A percentile compares a stretch with the other conserved stretches of the same genome.
Evolutionary conservation across 2,329 filamentous ascomycete genomes (phyloP).

Genomic region (Zasmidium angulare): DNA sequence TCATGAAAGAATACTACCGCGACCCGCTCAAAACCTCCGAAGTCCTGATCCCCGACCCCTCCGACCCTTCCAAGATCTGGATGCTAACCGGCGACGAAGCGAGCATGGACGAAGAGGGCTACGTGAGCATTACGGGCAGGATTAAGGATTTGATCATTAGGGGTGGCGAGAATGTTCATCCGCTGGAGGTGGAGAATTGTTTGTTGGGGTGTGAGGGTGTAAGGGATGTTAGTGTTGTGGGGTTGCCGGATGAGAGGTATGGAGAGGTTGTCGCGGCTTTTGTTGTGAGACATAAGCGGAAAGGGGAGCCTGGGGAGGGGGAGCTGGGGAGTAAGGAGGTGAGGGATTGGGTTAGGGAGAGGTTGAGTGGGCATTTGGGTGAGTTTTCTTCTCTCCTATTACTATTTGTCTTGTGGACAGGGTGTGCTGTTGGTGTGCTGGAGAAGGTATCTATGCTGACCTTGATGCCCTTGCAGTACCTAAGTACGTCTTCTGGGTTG

Average conservation of each 20-base stretch:
- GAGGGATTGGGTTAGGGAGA: slow-evolving; percentile 68
- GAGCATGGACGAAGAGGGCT: slow-evolving; percentile 77
- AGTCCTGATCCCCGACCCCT: slow-evolving; percentile 60
- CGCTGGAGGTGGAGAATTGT: slow-evolving; percentile 87
- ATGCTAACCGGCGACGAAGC: slow-evolving; percentile 94
- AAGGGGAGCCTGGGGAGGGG: slow-evolving; percentile 40
- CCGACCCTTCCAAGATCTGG: slow-evolving; percentile 66
- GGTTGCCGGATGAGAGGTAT: slow-evolving; percentile 75
- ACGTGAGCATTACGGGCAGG: slow-evolving; percentile 81
- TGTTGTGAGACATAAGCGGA: slow-evolving; percentile 65
- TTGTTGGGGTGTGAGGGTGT: slow-evolving; percentile 71
- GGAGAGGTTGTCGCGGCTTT: slow-evolving; percentile 89
- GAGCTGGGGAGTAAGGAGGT: slow-evolving; percentile 60
- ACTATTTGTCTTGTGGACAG: background rate
- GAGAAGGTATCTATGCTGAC: background rate
- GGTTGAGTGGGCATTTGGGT: slow-evolving; percentile 70
- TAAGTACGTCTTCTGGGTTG: slow-evolving; percentile 83
- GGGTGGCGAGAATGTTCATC: slow-evolving; percentile 94
- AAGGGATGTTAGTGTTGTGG: slow-evolving; percentile 77
- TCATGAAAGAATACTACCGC: slow-evolving; percentile 91
- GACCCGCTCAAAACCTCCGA: slow-evolving; percentile 68
- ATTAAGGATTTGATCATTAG: slow-evolving; percentile 96
- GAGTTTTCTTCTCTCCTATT: slow-evolving; percentile 32
- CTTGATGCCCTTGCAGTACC: slow-evolving; percentile 55
- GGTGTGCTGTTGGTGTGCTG: background rate